These are phyloP conservation scores for Ormosia semicastrata DNA, from an alignment of 306 rosid species.

Conservation along the genomic window DNA sequence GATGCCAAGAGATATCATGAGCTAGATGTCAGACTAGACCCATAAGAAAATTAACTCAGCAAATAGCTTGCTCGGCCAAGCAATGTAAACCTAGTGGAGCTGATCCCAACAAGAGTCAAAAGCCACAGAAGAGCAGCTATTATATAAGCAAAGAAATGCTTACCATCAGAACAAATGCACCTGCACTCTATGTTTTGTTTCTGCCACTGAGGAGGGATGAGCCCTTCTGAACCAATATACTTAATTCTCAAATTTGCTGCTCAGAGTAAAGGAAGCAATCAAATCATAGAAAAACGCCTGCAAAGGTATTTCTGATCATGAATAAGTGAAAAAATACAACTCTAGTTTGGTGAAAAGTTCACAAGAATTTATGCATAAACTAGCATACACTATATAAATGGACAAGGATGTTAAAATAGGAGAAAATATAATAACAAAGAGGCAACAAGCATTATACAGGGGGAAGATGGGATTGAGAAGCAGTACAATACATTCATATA, in stretches of 20 bases:
- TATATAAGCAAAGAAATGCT: background rate
- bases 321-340: background rate
- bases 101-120: background rate
- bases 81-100: background rate
- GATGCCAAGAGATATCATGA: background rate
- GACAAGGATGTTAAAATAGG: background rate
- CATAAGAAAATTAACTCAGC: background rate
- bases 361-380: conserved; percentile 7
- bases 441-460: background rate
- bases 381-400: background rate
- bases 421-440: background rate
- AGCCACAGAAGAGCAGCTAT: background rate
- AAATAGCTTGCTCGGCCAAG: background rate
- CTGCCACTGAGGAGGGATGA: background rate
- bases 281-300: conserved; percentile 22
- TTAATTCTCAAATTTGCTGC: conserved; percentile 6
- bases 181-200: conserved; percentile 10
- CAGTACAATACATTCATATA: background rate
- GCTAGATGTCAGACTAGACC: background rate
- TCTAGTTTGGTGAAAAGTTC: background rate
- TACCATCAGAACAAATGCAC: conserved; percentile 40
- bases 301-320: conserved; percentile 15
- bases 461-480: background rate
- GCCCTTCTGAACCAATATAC: conserved; percentile 13
- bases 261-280: background rate